Base-by-base conservation (phyloP, 768 basidiomycete species). In the Russula dissimulans region DNA sequence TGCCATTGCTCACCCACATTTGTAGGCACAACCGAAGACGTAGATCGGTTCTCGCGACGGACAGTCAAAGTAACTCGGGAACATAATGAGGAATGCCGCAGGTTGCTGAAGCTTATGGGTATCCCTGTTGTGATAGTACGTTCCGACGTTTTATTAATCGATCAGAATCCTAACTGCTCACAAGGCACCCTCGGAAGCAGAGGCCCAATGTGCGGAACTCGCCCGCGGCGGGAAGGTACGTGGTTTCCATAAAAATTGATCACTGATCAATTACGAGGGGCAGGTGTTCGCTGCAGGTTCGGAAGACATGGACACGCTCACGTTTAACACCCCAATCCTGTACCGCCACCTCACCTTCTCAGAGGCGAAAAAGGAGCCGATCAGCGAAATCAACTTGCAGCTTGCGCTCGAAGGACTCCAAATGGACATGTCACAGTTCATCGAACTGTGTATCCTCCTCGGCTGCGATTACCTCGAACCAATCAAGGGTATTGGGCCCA, bases 301-400 rank as follows among this genome's bases (percentile, higher is more conserved):
- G 0, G 97, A 98, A 74, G 97, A 99, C 72, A 99, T 99, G 97
- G 97, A 99, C 68, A 99, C 97, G 8, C 83, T 99, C 22, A 99
- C 97, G 0, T 99, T 99, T 77, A 81, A 83, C 65, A 77, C 95
- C 0, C 95, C 97, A 1, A 86, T 95, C 46, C 79, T 99, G 9
- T 87, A 89, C 66, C 91, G 97, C 32, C 97, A 97, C 73, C 82
- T 99, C 60, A 98, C 97, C 12, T 97, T 98, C 76, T 94, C 92
- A 12, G 97, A 99, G 70, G 95, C 95, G 14, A 93, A 95, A 72
- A 98, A 97, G 69, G 85, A 89, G 64, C 97, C 97, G 15, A 99
- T 99, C 67, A 87, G 84, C 67, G 92, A 97, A 68, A 93, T 98
- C 57, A 83, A 82, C 67, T 84, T 99, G 9, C 74, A 87, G 62